phyloP scores from a whole-genome alignment of 1,284 basidiomycete species.

The Kwoniella shivajii region DNA sequence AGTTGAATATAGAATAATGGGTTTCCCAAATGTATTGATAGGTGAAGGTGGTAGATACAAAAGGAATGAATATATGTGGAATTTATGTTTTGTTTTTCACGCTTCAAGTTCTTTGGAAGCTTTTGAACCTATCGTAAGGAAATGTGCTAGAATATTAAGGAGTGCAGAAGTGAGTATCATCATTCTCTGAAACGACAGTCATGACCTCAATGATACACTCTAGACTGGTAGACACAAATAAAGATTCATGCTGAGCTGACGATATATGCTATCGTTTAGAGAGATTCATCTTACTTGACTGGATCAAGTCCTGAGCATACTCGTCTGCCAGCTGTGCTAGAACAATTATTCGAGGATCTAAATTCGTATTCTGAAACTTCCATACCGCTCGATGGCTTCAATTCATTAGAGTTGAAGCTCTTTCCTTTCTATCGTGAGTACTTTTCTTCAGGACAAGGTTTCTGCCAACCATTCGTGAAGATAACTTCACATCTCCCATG shows the following conservation, averaged over 20 bases:
- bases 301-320: slow-evolving; percentile 68
- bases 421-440: slow-evolving; percentile 83
- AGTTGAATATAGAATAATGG: slow-evolving; percentile 71
- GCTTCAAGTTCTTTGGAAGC: slow-evolving; percentile 81
- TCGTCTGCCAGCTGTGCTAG: slow-evolving; percentile 77
- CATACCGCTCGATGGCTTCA: slow-evolving; percentile 83
- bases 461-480: too few relatives aligned
- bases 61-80: slow-evolving; percentile 89
- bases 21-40: slow-evolving; percentile 77
- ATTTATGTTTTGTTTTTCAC: slow-evolving; percentile 95
- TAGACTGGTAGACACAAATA: not conserved
- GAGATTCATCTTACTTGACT: slow-evolving; percentile 87
- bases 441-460: too few relatives aligned
- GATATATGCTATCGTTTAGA: slow-evolving; percentile 57
- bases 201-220: not conserved
- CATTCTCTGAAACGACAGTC: not conserved
- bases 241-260: not conserved
- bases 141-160: slow-evolving; percentile 85
- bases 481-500: too few relatives aligned
- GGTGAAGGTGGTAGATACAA: slow-evolving; percentile 64
- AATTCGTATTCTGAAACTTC: slow-evolving; percentile 96
- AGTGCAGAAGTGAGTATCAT: slow-evolving; percentile 72
- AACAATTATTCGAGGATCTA: slow-evolving; percentile 95
- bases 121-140: slow-evolving; percentile 94
- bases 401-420: slow-evolving; percentile 90